A percentile compares a stretch with the other conserved stretches of the same genome.
Evolutionary conservation across 1,284 basidiomycete genomes (phyloP).

Genomic region (Ustilago shanxiensis): DNA sequence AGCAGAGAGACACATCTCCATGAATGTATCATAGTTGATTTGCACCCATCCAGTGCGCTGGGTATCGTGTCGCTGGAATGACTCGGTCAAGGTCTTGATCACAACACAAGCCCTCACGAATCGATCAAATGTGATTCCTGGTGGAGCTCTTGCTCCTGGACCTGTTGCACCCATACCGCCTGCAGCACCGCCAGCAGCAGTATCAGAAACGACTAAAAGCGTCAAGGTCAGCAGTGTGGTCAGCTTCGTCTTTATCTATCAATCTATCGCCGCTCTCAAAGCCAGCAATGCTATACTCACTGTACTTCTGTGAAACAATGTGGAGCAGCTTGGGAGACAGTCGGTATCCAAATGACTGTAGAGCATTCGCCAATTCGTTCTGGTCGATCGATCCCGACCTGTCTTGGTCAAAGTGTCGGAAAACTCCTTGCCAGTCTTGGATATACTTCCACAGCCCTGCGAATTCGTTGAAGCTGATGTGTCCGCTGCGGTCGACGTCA

Average conservation of each 20-base stretch:
- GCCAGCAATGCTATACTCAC: constrained; percentile 40
- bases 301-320: constrained; percentile 59
- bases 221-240: constrained; percentile 28
- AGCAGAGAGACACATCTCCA: constrained; percentile 57
- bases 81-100: constrained; percentile 62
- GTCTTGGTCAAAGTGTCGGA: constrained; percentile 60
- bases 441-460: constrained; percentile 63
- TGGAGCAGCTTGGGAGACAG: constrained; percentile 57
- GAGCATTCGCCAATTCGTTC: constrained; percentile 52
- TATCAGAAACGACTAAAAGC: constrained; percentile 28
- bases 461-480: constrained; percentile 65
- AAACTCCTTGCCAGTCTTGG: constrained; percentile 64
- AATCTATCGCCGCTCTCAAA: background rate
- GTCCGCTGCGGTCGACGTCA: constrained; percentile 59
- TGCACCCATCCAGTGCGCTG: constrained; percentile 47
- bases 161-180: constrained; percentile 38
- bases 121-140: constrained; percentile 57
- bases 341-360: constrained; percentile 60
- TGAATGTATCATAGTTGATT: constrained; percentile 56
- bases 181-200: constrained; percentile 22
- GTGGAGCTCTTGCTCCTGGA: constrained; percentile 17
- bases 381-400: constrained; percentile 58
- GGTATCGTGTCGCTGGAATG: constrained; percentile 57
- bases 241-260: constrained; percentile 1
- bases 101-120: constrained; percentile 61